Evolutionary conservation across 441 rosid genomes (phyloP), one percentile per base, ranked within the genome.

Genomic region (Erysimum cheiri): DNA sequence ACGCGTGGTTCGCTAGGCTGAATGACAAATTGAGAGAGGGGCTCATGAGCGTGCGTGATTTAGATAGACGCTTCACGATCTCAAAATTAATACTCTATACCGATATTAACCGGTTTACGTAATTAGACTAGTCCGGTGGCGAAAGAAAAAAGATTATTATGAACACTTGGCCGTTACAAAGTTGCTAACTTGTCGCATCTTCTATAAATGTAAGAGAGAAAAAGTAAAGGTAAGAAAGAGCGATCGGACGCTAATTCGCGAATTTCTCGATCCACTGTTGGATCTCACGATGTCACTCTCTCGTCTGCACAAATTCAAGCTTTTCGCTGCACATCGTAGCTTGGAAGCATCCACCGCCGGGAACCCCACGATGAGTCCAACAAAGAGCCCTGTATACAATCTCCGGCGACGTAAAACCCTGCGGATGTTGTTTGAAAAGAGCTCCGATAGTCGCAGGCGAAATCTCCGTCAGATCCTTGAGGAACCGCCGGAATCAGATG

Each of bases 321-420:
- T 83, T 8, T 50, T 91, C 56, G 88, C 94, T 2, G 67, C 91
- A 8, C 82, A 85, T 76, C 92, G 98, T 28, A 78, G 85, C 44
- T 50, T 64, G 19, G 56, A 75, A 3, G 3, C 67, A 6, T 56
- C 75, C 29, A 73, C 84, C 11, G 36, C 80, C 4, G 80, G 82
- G 1, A 85, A 81, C 26, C 89, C 92, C 0, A 70, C 85, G 1
- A 85, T 80, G 14, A 93, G 96, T 65, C 98, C 98, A 0, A 80
- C 89, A n/a, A 35, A 82, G n/a, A 88, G 95, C 75, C 96, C 93
- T 6, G 85, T 85, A 0, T 65, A 86, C 59, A 85, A 84, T 79
- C 81, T 84, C 78, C 94, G 91, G 78, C 91, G 92, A 67, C 86
- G 95, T 35, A 89, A 79, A 76, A 93, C 97, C 24, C 90, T 93